A percentile compares a stretch with the other conserved stretches of the same genome.
Conservation (phyloP, 2,329 filamentous ascomycete genomes). For the Epichloe sibirici region DNA sequence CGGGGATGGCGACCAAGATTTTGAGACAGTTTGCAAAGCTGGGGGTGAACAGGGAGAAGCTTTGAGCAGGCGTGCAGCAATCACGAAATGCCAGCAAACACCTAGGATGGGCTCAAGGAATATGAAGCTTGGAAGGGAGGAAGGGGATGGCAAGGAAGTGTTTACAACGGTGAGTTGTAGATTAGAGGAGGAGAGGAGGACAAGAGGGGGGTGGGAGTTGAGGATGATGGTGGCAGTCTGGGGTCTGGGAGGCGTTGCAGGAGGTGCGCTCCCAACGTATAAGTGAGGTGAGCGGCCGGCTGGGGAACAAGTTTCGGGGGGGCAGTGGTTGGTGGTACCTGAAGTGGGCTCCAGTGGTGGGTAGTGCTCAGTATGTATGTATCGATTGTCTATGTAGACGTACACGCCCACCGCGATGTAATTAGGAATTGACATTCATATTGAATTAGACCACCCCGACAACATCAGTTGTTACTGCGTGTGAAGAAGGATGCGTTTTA, state of each 20-base stretch:
- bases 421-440: no score
- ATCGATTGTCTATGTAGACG: background rate
- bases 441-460: no score
- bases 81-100: slow-evolving; percentile 1
- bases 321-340: background rate
- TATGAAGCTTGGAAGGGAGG: background rate
- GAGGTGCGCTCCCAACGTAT: slow-evolving; percentile 2
- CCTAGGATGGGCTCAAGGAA: slow-evolving; percentile 5
- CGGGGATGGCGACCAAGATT: slow-evolving; percentile 7
- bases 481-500: no score
- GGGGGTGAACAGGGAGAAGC: background rate
- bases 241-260: background rate
- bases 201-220: background rate
- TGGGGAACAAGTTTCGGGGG: background rate
- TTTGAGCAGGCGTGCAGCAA: slow-evolving; percentile 6
- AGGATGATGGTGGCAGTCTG: background rate
- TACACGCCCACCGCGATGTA: no score
- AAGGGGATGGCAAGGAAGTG: background rate
- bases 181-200: slow-evolving; percentile 4
- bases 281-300: background rate
- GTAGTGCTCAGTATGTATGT: background rate
- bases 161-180: background rate
- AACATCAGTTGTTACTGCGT: no score
- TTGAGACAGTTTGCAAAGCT: background rate
- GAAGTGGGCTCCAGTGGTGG: background rate